Conservation (phyloP, 225 moss, liverwort and hornwort species). For the Physcomitrellopsis africana region DNA sequence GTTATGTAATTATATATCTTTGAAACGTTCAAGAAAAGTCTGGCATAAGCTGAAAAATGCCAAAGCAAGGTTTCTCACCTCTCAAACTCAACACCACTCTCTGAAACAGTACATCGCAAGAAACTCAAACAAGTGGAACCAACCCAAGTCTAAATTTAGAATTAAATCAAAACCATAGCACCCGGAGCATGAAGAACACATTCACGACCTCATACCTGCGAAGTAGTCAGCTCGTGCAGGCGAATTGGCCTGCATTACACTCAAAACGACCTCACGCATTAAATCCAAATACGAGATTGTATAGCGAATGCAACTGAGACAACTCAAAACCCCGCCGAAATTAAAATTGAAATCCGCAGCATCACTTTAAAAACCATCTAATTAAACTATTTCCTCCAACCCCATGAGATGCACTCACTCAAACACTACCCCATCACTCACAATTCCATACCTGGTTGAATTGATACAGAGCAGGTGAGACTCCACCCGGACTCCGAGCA, state of each 20-base stretch:
- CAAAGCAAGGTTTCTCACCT: no score
- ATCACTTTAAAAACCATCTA: background rate
- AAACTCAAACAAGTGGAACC: background rate
- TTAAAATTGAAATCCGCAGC: background rate
- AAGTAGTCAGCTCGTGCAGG: slow-evolving; percentile 25
- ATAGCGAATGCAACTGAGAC: no score
- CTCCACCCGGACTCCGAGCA: background rate
- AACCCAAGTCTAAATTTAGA: background rate
- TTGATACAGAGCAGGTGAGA: slow-evolving; percentile 22
- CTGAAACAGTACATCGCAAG: background rate
- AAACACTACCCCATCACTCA: background rate
- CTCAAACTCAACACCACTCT: no score
- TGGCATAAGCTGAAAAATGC: no score
- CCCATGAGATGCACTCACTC: background rate
- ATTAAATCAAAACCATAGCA: slow-evolving; percentile 6
- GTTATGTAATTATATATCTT: no score
- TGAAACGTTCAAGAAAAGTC: no score
- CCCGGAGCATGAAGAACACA: background rate
- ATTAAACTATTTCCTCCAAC: background rate
- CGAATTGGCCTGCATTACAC: slow-evolving; percentile 39
- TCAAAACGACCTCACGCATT: slow-evolving; percentile 13
- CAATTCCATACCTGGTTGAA: slow-evolving; percentile 21
- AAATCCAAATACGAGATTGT: background rate
- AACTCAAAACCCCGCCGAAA: background rate
- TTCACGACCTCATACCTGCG: slow-evolving; percentile 14